phyloP scores from a whole-genome alignment of 2,329 filamentous ascomycete genomes.

The Aquanectria penicillioides region DNA sequence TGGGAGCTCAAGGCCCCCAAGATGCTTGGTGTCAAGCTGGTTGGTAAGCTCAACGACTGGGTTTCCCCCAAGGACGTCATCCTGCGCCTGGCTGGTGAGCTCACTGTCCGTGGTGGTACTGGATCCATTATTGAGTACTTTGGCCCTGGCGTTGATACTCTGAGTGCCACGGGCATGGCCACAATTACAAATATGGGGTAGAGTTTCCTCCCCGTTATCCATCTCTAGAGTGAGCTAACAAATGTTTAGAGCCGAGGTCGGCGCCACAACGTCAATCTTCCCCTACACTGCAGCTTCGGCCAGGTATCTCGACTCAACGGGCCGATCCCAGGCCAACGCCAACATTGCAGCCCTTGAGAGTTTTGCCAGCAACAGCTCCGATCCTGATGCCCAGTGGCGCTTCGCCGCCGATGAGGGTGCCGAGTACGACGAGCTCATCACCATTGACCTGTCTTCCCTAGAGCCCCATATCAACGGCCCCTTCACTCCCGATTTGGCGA shows the following conservation, averaged over 20 bases:
- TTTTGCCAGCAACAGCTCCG: constrained; percentile 56
- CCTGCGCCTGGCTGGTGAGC: constrained; percentile 83
- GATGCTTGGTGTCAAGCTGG: constrained; percentile 85
- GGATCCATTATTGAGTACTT: constrained; percentile 96
- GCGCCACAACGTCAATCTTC: constrained; percentile 95
- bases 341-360: constrained; percentile 70
- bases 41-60: constrained; percentile 88
- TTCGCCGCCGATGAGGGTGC: constrained; percentile 83
- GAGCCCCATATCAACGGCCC: constrained; percentile 99
- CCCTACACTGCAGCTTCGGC: constrained; percentile 87
- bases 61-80: constrained; percentile 96
- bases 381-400: constrained; percentile 64
- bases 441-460: constrained; percentile 93
- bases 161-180: constrained; percentile 93
- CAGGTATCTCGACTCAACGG: constrained; percentile 87
- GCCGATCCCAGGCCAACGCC: constrained; percentile 70
- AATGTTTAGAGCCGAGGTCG: constrained; percentile 72
- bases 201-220: neutral
- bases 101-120: constrained; percentile 94
- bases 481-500: constrained; percentile 97
- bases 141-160: constrained; percentile 86
- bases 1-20: constrained; percentile 98
- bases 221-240: neutral
- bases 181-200: constrained; percentile 88
- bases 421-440: constrained; percentile 95